phyloP scores from a whole-genome alignment of 768 basidiomycete species.

The Lentinus brumalis region DNA sequence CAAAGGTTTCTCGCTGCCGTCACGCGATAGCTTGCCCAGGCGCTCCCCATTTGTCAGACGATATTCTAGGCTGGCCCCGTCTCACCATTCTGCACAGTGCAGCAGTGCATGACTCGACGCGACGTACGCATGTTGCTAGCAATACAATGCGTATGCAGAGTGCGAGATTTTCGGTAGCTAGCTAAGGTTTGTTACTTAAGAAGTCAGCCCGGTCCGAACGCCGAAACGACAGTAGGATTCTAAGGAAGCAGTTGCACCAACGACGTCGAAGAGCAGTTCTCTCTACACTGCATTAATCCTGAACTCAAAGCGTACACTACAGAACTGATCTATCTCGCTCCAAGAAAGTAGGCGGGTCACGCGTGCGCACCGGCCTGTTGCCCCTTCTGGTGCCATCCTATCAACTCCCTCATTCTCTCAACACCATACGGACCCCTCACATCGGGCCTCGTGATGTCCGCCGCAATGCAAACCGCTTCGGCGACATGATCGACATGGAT shows the following conservation, averaged over 20 bases:
- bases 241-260: no score
- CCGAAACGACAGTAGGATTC: no score
- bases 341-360: neutral
- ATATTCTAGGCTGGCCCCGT: neutral
- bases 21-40: constrained; percentile 1
- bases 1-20: neutral
- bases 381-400: constrained; percentile 60
- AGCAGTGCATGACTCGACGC: neutral
- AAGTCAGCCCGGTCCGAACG: no score
- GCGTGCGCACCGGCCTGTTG: constrained; percentile 18
- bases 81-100: neutral
- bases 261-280: no score
- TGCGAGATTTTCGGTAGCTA: no score
- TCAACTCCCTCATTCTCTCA: constrained; percentile 68
- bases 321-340: neutral
- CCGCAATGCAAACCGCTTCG: constrained; percentile 70
- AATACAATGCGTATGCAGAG: no score
- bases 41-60: neutral
- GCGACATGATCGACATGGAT: constrained; percentile 97
- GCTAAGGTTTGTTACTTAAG: no score
- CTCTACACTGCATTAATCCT: no score
- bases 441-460: constrained; percentile 46
- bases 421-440: constrained; percentile 72
- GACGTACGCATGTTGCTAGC: no score
- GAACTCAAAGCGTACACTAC: no score